Percentiles rank a stretch among this genome's conserved stretches.
phyloP scores from a whole-genome alignment of 768 basidiomycete species.

The Pleurotus cornucopiae region DNA sequence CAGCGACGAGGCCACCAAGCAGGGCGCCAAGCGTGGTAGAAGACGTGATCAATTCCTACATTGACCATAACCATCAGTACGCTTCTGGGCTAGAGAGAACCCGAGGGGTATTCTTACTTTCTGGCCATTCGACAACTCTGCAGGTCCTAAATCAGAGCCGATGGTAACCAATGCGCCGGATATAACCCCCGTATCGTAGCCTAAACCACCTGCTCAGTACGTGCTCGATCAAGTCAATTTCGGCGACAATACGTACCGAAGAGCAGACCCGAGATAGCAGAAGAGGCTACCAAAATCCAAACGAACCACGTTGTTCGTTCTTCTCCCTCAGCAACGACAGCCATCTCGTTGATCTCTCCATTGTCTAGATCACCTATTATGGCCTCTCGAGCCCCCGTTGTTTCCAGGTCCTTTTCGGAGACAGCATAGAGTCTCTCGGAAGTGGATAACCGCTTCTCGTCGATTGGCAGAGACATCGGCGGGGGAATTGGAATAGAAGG shows the following conservation, averaged over 20 bases:
- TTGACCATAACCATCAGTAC: background rate
- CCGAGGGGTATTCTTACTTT: slow-evolving; percentile 38
- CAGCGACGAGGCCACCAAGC: slow-evolving; percentile 67
- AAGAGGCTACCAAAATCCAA: slow-evolving; percentile 70
- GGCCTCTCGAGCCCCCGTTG: slow-evolving; percentile 11
- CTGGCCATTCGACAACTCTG: slow-evolving; percentile 52
- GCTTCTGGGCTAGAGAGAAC: background rate
- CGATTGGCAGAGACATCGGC: background rate
- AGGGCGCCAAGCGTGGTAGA: slow-evolving; percentile 76
- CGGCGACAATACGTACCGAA: slow-evolving; percentile 48
- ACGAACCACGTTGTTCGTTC: slow-evolving; percentile 69
- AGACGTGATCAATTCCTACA: slow-evolving; percentile 76
- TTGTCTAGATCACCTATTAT: slow-evolving; percentile 24
- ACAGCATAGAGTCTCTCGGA: background rate
- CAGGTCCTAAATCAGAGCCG: slow-evolving; percentile 58
- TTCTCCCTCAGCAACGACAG: slow-evolving; percentile 60
- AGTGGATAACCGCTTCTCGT: slow-evolving; percentile 1
- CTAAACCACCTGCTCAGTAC: slow-evolving; percentile 26
- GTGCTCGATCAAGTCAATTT: too few relatives aligned
- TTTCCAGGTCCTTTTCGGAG: slow-evolving; percentile 1
- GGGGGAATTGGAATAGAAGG: background rate
- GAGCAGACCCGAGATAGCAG: slow-evolving; percentile 71
- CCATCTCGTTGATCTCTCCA: slow-evolving; percentile 57
- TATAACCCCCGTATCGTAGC: slow-evolving; percentile 80
- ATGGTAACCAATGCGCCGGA: slow-evolving; percentile 80